phyloP scores from a whole-genome alignment of 129 eudicot species.

The Centrapalus pauciflorus region DNA sequence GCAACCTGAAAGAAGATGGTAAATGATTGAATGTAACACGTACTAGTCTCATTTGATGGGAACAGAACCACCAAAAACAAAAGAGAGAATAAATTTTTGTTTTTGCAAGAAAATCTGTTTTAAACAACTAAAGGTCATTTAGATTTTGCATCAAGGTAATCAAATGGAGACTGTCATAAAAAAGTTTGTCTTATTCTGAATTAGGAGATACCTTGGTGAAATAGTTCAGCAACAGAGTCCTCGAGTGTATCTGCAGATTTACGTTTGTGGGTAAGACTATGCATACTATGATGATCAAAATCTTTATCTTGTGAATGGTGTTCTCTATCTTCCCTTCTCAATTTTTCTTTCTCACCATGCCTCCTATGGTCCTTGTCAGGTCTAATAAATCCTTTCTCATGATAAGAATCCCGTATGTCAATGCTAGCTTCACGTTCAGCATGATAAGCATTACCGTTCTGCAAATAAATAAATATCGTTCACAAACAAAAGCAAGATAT shows the following conservation, averaged over 20 bases:
- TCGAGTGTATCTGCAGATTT: conserved; percentile 47
- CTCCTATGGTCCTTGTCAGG: conserved; percentile 38
- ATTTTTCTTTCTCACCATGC: conserved; percentile 43
- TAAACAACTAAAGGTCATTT: no score
- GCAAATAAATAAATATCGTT: conserved; percentile 9
- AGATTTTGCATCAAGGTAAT: no score
- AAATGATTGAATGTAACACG: no score
- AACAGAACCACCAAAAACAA: background rate
- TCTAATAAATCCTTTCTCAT: conserved; percentile 31
- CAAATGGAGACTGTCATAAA: no score
- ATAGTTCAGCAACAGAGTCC: conserved; percentile 46
- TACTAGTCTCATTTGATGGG: background rate
- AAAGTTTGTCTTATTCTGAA: background rate
- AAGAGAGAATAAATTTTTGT: background rate
- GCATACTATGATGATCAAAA: conserved; percentile 21
- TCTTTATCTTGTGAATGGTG: conserved; percentile 38
- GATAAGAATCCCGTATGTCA: conserved; percentile 37
- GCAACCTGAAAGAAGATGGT: no score
- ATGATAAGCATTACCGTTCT: conserved; percentile 40
- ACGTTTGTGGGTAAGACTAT: conserved; percentile 28
- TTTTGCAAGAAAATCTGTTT: background rate
- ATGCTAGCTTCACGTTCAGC: conserved; percentile 37
- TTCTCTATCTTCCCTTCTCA: conserved; percentile 44
- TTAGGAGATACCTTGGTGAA: conserved; percentile 41
- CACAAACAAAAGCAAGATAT: conserved; percentile 6